Base-by-base conservation (phyloP, 129 eudicot species). In the Ambrosia trifida region DNA sequence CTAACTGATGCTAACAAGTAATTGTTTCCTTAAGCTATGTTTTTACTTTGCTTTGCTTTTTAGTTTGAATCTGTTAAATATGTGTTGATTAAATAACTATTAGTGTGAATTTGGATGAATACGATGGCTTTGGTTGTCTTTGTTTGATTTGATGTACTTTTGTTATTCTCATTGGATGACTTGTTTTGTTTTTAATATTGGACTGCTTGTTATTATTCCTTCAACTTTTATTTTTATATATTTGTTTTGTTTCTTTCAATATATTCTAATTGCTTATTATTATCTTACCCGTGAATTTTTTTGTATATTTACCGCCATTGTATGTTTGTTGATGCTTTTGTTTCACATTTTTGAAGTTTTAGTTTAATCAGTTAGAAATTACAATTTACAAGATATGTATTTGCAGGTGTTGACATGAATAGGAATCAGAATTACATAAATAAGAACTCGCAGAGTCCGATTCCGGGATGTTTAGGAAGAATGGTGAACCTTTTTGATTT, bases 401-500 rank as follows among this genome's bases (percentile, higher is more conserved):
- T 61, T 17, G 73, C 81, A 85, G 98, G 92, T 82, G 77, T 18
- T 71, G 72, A 69, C 70, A 87, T 94, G 99, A 94, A 72, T 78
- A 87, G 82, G 49, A 64, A 78, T 54, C 87, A 76, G 46, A 82
- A 76, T 80, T 74, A 50, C 5, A 85, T 78, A 74, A 66, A 65
- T 82, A 52, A 62, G 7, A 80, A 77, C 56, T 50, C 69, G 71
- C 89, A 86, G 54, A 83, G 82, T 58, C 84, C 89, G 19, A 33
- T 82, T 66, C 89, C 91, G 51, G 96, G 93, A 70, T 94, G 99
- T 79, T 83, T 90, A 75, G 94, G 99, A 68, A 85, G 87, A 82
- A 83, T 90, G 91, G 99, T 83, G 51, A 87, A 94, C 70, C 86
- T 87, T 14, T 94, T 90, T 53, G 97, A 94, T 76, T 59, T 87